Evolutionary conservation across 2,329 filamentous ascomycete species (phyloP), one percentile per base, ranked within the genome.

Genomic region (Calonectria honghensis): DNA sequence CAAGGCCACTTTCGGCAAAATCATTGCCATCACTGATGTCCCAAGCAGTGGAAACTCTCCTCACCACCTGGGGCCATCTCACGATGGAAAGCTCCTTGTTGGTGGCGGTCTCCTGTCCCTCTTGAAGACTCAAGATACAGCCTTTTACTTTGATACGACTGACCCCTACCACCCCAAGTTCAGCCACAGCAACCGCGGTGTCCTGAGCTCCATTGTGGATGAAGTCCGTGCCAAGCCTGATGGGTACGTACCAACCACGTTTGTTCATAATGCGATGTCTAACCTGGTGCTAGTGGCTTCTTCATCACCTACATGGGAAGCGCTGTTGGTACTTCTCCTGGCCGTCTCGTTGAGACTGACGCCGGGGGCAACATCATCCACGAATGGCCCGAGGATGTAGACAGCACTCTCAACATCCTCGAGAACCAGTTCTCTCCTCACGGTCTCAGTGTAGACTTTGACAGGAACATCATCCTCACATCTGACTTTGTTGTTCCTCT

Each of bases 161-260:
- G 85, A 92, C 79, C 90, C 90, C 0, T 93, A 93, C 81, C 85
- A 87, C 18, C 91, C 91, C 32, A 87, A 86, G 77, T 93, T 92
- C 82, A 84, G 86, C 77, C 91, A 92, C 84, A 91, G 89, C 81
- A 91, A 92, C 83, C 87, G 91, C 13, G 91, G 85, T n/a, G 71
- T 92, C 11, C 86, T 93, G 41, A 86, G 88, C 9, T 92, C 91
- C 50, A 92, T 93, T 76, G 88, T 88, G 0, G 91, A 93, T 81
- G 91, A 93, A 84, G 90, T 93, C 78, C 89, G 90, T 20, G 90
- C 91, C 61, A 92, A 92, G 83, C 91, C 91, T 14, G 91, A 91
- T 31, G 91, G 90, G 76, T 85, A 81, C 14, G 81, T 70, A 11
- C 5, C 11, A 14, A 10, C 37, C 35, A 13, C 14, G n/a, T 7